Conservation (phyloP, 139 green algal genomes). For the Desmodesmus armatus region DNA sequence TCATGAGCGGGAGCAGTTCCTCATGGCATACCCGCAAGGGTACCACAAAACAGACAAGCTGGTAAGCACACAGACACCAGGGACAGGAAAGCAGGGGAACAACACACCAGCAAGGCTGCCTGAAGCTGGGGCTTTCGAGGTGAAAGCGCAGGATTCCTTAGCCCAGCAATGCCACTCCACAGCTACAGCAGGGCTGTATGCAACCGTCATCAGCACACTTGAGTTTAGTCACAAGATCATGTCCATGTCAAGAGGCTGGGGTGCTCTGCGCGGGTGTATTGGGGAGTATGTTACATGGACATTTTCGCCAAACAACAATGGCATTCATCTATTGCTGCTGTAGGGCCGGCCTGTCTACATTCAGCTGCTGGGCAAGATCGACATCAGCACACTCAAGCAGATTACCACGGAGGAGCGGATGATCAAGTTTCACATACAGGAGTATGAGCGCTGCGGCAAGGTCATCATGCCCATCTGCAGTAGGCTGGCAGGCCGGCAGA, state of each 20-base stretch:
- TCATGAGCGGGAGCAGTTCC: constrained; percentile 87
- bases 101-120: too few species aligned
- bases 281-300: neutral
- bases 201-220: too few species aligned
- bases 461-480: constrained; percentile 90
- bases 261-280: too few species aligned
- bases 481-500: constrained; percentile 66
- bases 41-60: constrained; percentile 79
- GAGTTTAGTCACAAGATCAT: too few species aligned
- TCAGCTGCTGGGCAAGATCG: constrained; percentile 87
- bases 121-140: too few species aligned
- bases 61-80: constrained; percentile 41
- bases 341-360: constrained; percentile 90
- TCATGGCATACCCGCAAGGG: constrained; percentile 83
- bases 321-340: neutral
- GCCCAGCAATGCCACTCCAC: too few species aligned
- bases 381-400: constrained; percentile 77
- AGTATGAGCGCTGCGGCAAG: constrained; percentile 90
- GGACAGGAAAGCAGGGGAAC: neutral
- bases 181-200: too few species aligned
- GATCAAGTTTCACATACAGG: constrained; percentile 85
- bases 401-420: constrained; percentile 90
- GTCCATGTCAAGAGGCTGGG: too few species aligned
- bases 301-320: neutral
- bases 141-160: too few species aligned